Percentiles rank a stretch among this genome's conserved stretches.
These are phyloP conservation scores for Penicillium mononematosum DNA, from an alignment of 495 filamentous ascomycete species.

Conservation along the genomic window DNA sequence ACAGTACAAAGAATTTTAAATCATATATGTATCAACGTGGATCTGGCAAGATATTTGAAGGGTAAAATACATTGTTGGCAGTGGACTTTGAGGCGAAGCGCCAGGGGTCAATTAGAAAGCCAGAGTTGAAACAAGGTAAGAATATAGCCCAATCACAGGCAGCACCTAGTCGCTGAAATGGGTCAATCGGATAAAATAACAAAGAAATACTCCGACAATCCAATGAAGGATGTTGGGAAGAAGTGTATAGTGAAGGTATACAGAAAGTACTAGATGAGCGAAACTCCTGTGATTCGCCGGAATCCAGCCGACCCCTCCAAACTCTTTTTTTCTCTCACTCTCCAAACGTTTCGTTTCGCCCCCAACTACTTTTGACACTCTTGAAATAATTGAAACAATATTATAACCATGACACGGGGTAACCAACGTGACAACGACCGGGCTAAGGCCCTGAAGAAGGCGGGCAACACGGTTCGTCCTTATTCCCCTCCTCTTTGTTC, in stretches of 20 bases:
- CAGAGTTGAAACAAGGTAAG: constrained; percentile 7
- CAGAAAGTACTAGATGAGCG: neutral
- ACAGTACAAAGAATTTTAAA: neutral
- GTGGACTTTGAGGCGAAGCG: neutral
- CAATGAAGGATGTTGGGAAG: neutral
- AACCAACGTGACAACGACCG: constrained; percentile 92
- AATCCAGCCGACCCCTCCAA: constrained; percentile 12
- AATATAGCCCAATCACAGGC: constrained; percentile 20
- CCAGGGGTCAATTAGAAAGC: neutral
- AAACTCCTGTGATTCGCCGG: constrained; percentile 4
- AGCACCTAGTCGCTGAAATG: constrained; percentile 12
- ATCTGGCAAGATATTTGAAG: neutral
- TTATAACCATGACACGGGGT: constrained; percentile 71
- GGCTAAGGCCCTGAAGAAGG: constrained; percentile 73
- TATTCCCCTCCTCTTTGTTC: neutral
- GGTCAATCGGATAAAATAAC: neutral
- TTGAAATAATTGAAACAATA: constrained; percentile 6
- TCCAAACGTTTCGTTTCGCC: neutral
- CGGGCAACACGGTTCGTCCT: constrained; percentile 42
- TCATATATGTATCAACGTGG: neutral
- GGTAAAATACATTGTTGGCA: neutral
- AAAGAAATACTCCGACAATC: neutral
- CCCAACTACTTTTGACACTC: neutral
- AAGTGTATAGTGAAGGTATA: neutral
- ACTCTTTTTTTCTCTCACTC: constrained; percentile 9